phyloP scores from a whole-genome alignment of 352 stramenopile genomes.

The Pythium periplocum region DNA sequence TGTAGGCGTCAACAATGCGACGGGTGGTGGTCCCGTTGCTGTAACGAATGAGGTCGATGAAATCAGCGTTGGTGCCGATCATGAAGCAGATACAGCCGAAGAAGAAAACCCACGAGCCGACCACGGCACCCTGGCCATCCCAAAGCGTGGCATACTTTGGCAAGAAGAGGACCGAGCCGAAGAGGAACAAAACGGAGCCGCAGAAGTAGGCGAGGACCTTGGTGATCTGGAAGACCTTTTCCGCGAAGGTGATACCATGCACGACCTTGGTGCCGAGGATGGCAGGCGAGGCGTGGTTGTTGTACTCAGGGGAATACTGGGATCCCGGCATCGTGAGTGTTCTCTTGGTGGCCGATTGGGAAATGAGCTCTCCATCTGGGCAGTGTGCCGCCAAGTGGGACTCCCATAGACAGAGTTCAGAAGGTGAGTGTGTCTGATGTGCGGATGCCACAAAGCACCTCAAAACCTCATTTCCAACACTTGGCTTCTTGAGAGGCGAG shows the following conservation, averaged over 20 bases:
- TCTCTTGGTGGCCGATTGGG: too few species aligned
- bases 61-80: conserved; percentile 62
- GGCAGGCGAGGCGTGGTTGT: background rate
- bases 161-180: conserved; percentile 81
- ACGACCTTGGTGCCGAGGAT: conserved; percentile 17
- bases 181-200: conserved; percentile 65
- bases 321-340: too few species aligned
- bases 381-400: too few species aligned
- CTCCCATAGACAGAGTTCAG: too few species aligned
- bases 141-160: conserved; percentile 61
- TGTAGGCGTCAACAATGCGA: conserved; percentile 57
- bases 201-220: conserved; percentile 52
- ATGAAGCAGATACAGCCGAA: conserved; percentile 72
- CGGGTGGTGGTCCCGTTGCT: conserved; percentile 42
- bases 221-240: conserved; percentile 47
- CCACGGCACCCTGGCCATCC: conserved; percentile 51
- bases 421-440: too few species aligned
- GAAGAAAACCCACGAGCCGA: conserved; percentile 65
- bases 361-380: too few species aligned
- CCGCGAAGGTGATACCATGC: conserved; percentile 12
- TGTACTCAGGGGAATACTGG: too few species aligned
- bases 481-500: too few species aligned
- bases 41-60: conserved; percentile 49
- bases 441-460: too few species aligned
- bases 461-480: too few species aligned